Evolutionary conservation across 176 grass and related monocot genomes (phyloP).

Genomic region (Oryza glumipatula): DNA sequence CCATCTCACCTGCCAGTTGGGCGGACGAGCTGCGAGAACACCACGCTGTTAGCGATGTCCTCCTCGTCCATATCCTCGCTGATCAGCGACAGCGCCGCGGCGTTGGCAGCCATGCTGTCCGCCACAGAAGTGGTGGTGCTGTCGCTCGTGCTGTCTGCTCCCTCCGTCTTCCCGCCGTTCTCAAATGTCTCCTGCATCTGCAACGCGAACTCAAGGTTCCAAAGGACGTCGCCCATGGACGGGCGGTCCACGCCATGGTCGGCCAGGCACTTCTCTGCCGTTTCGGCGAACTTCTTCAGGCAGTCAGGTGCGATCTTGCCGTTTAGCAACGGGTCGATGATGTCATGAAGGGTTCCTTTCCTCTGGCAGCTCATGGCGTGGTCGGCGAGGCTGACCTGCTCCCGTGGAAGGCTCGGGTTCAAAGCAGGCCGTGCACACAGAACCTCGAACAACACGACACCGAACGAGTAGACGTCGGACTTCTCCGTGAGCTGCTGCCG

Average conservation of each 20-base stretch:
- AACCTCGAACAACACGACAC: constrained; percentile 83
- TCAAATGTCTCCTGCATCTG: constrained; percentile 60
- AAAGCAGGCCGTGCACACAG: constrained; percentile 71
- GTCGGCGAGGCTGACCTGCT: constrained; percentile 64
- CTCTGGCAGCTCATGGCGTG: constrained; percentile 52
- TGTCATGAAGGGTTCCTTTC: constrained; percentile 43
- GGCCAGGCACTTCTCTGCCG: constrained; percentile 57
- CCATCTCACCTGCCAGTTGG: constrained; percentile 46
- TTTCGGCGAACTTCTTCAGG: constrained; percentile 48
- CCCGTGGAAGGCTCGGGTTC: constrained; percentile 48
- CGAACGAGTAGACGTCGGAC: constrained; percentile 81
- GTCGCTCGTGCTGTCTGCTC: not conserved
- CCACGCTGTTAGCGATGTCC: constrained; percentile 52
- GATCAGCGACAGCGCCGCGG: constrained; percentile 34
- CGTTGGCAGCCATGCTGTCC: constrained; percentile 45
- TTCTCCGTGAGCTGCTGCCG: constrained; percentile 81
- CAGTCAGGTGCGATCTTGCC: constrained; percentile 50
- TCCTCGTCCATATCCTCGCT: constrained; percentile 61
- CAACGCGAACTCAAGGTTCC: constrained; percentile 58
- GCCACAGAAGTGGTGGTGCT: not conserved
- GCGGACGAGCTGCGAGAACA: constrained; percentile 50
- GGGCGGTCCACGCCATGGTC: constrained; percentile 53
- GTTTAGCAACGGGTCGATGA: constrained; percentile 45
- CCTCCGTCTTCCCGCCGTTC: constrained; percentile 38
- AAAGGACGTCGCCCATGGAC: constrained; percentile 57